These are phyloP conservation scores for Colletotrichum gloeosporioides DNA, from an alignment of 2,329 filamentous ascomycete species.

Conservation along the genomic window DNA sequence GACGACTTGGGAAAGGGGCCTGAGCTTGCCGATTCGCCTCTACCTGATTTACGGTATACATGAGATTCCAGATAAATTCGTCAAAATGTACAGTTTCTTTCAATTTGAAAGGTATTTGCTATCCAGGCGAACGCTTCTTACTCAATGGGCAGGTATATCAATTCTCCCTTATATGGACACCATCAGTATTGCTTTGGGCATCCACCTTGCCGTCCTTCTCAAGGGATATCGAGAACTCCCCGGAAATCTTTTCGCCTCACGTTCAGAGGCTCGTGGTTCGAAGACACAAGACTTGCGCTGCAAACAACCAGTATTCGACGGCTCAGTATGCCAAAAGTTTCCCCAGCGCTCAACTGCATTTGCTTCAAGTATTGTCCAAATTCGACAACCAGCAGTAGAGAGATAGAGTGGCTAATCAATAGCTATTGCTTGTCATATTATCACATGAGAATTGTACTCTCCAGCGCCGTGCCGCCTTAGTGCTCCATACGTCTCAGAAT, in stretches of 20 bases:
- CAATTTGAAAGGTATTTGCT: neutral
- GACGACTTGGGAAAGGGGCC: constrained; percentile 27
- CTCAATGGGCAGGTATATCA: rapidly evolving
- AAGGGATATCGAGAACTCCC: rapidly evolving
- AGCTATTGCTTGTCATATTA: neutral
- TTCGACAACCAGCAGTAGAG: neutral
- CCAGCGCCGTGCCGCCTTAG: neutral
- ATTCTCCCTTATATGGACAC: rapidly evolving
- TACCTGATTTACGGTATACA: rapidly evolving
- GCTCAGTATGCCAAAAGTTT: neutral
- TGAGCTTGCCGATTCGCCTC: neutral
- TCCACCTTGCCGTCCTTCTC: rapidly evolving
- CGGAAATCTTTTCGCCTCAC: neutral
- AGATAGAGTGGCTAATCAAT: neutral
- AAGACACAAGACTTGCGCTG: neutral
- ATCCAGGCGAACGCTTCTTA: rapidly evolving
- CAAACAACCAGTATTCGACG: neutral
- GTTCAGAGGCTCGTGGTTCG: rapidly evolving
- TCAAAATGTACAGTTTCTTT: rapidly evolving
- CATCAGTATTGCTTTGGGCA: rapidly evolving
- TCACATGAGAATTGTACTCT: rapidly evolving
- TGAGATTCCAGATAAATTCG: rapidly evolving
- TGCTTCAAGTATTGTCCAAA: neutral
- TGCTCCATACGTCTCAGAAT: neutral
- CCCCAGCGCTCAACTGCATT: too few relatives aligned